Base-by-base conservation (phyloP, 1,284 basidiomycete genomes). In the Pterula multifida region DNA sequence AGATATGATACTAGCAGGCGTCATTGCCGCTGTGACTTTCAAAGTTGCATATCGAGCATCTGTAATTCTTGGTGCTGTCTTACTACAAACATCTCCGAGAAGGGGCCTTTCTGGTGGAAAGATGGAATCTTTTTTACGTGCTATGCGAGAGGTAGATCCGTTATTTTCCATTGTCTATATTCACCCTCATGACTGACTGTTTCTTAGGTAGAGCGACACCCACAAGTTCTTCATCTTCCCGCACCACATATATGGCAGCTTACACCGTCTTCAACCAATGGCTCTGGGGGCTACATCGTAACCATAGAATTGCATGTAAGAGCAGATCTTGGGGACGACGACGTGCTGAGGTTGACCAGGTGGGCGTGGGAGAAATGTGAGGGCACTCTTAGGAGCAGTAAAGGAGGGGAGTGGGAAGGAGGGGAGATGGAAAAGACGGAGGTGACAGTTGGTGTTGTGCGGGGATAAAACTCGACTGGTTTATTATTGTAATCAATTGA, bases 181-280 rank as follows among this genome's bases (percentile, higher is more conserved):
- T 32, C 9, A 19, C 53, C 36, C 21, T 22, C 15, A 24, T 52
- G 32, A 50, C 25, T 48, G 13, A 47, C 19, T 42, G 25, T 47
- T 45, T 9, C 25, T 3, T 55, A 88, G 83, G 75, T 91, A 55
- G 86, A 90, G 60, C 72, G 80, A 1, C 86, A 92, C 55, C 84
- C 85, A 0, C 75, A 82, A 54, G 83, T 93, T 19, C 60, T 85
- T 0, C 84, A 88, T 57, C 73, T 91, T 6, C 84, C 85, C 1
- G 78, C 84, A 9, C 88, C 87, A 1, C 87, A 90, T 57, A 78
- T 92, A 49, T 93, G 90, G 90, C 88, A 91, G 59, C 73, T 91
- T 42, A 76, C 79, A 15, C 83, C 84, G 0, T 59, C 58, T 50
- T 36, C 57, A 35, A 56, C 58, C 3, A 26, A 48, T 32, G 51